phyloP scores from a whole-genome alignment of 2,329 filamentous ascomycete species.

The Colletotrichum tamarilloi region DNA sequence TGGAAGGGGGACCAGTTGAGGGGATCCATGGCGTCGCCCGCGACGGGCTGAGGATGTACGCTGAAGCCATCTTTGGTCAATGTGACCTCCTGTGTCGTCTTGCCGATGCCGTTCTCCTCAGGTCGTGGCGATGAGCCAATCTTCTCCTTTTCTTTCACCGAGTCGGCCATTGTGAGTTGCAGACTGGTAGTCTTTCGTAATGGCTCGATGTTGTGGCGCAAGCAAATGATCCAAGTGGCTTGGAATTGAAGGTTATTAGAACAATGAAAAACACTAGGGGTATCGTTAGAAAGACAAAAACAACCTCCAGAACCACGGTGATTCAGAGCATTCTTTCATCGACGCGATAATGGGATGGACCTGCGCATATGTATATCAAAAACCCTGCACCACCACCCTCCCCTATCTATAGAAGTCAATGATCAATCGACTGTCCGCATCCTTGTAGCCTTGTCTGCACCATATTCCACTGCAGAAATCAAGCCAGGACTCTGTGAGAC shows the following conservation, averaged over 20 bases:
- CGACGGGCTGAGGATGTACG: constrained; percentile 48
- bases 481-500: neutral
- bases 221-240: neutral
- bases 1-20: constrained; percentile 61
- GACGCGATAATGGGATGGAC: neutral
- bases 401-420: neutral
- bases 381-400: neutral
- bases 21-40: constrained; percentile 60
- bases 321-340: neutral
- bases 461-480: neutral
- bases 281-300: neutral
- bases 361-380: neutral
- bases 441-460: neutral
- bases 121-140: neutral
- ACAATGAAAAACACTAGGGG: neutral
- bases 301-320: neutral
- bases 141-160: constrained; percentile 25
- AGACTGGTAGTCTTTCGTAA: too few relatives aligned
- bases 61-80: constrained; percentile 43
- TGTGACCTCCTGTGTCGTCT: constrained; percentile 31
- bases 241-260: neutral
- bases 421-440: neutral
- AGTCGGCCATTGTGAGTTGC: constrained; percentile 18
- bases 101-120: constrained; percentile 13
- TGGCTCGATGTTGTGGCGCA: neutral